These are phyloP conservation scores for Kodamaea sagamina DNA, from an alignment of 805 yeast genomes.

Conservation along the genomic window DNA sequence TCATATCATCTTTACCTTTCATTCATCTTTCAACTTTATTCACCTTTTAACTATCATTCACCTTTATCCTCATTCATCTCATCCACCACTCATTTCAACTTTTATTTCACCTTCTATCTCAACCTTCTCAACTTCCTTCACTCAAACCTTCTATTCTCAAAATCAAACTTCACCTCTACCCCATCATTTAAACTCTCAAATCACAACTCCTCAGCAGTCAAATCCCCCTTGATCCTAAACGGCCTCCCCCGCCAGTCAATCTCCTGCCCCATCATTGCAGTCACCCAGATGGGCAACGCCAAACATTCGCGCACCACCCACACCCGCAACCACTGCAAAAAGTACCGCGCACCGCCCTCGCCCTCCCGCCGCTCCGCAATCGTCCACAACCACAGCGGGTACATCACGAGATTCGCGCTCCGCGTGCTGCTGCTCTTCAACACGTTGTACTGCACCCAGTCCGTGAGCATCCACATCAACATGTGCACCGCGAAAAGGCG, in stretches of 20 bases:
- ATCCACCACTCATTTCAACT: too few species aligned
- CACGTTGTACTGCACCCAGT: constrained; percentile 56
- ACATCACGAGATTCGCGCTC: constrained; percentile 1
- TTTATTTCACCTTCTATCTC: too few species aligned
- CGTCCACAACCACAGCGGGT: constrained; percentile 12
- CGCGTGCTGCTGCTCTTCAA: constrained; percentile 34
- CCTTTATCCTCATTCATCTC: too few species aligned
- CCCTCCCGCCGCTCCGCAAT: constrained; percentile 1
- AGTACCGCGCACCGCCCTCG: not conserved
- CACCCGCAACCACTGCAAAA: constrained; percentile 30
- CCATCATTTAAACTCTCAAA: not conserved
- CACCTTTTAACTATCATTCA: too few species aligned
- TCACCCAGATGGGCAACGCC: constrained; percentile 83
- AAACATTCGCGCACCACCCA: constrained; percentile 74
- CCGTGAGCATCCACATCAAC: constrained; percentile 63
- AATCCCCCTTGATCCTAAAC: constrained; percentile 68
- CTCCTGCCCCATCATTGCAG: constrained; percentile 74
- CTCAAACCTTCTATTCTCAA: too few species aligned
- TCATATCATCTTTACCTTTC: too few species aligned
- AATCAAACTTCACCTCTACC: not conserved
- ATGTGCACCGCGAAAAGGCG: constrained; percentile 54
- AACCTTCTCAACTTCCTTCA: too few species aligned
- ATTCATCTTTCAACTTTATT: too few species aligned
- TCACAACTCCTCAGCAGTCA: constrained; percentile 68
- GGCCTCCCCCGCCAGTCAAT: constrained; percentile 82